Conservation (phyloP, 768 basidiomycete genomes). For the Cytidiella melzeri region DNA sequence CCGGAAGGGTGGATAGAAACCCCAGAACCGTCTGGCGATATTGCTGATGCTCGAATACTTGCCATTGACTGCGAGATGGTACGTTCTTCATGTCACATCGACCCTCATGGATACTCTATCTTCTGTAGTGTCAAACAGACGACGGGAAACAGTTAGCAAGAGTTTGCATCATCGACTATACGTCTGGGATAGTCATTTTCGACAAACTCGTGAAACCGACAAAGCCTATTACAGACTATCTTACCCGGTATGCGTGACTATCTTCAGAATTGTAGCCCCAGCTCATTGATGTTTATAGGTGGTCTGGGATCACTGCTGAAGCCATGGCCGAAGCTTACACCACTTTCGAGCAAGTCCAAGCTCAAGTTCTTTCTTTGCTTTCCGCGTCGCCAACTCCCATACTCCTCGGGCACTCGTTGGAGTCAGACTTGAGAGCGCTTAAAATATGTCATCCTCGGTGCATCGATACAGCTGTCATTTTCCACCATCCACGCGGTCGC, state of each 20-base stretch:
- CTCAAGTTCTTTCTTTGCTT: conserved; percentile 56
- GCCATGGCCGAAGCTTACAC: conserved; percentile 66
- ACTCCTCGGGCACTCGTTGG: conserved; percentile 91
- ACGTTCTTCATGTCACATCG: conserved; percentile 16
- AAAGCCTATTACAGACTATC: conserved; percentile 82
- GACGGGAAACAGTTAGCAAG: conserved; percentile 87
- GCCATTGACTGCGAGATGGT: conserved; percentile 99
- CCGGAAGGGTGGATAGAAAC: conserved; percentile 80
- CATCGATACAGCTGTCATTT: conserved; percentile 87
- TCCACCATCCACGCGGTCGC: conserved; percentile 89
- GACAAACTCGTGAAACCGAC: conserved; percentile 87
- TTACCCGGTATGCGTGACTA: conserved; percentile 61
- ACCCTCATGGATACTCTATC: background rate
- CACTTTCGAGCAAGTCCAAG: conserved; percentile 74
- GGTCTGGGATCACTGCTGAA: conserved; percentile 88
- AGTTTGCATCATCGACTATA: conserved; percentile 77
- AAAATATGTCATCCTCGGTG: conserved; percentile 81
- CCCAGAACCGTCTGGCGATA: conserved; percentile 36
- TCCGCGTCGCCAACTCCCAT: conserved; percentile 59
- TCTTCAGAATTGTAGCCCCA: background rate
- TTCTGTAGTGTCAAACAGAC: conserved; percentile 72
- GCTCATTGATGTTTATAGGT: conserved; percentile 38
- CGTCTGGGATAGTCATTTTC: conserved; percentile 66
- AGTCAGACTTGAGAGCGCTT: conserved; percentile 87
- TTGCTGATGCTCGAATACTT: conserved; percentile 43